Base-by-base conservation (phyloP, 169 alveolate species). In the Blepharisma undulans region DNA sequence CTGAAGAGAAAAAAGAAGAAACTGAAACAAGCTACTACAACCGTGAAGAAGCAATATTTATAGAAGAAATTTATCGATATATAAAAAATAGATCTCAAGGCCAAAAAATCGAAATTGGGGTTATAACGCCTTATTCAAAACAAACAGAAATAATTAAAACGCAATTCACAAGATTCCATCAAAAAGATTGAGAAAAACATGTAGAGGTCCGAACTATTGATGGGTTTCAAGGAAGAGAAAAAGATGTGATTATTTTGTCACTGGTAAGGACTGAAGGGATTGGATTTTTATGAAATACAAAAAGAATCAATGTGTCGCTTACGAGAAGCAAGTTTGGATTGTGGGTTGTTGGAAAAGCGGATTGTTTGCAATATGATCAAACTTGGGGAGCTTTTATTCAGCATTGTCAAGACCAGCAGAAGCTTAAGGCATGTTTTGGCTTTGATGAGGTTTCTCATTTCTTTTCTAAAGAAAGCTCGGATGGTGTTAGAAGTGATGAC, bases 121-220 rank as follows among this genome's bases (percentile, higher is more conserved):
- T 98, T 59, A 97, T 98, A 48, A 98, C 99, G 18, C 99, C 99
- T 33, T 98, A 98, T 92, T 98, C 98, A 93, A 99, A 99, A 8
- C 98, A 98, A 95, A 94, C 98, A 91, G 97, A 96, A 36, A 97
- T 87, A 90, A 96, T 95, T 32, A 92, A 89, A 2, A 93, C 95
- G 86, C 92, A 95, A 78, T 72, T 87, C 27, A 74, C 80, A 8
- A 48, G 66, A 48, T 48, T 48, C 14, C 66, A 48, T 48, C 12
- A 74, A 4, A 95, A 96, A 92, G 96, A 96, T 22, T 22, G 48
- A 18, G 48, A 25, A 4, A 29, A 74, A 18, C 80, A 74, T 29
- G 7, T 74, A 74, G 98, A 97, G 94, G 97, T 97, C 1, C 93
- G 97, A 10, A 92, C 96, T 3, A 97, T 95, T 10, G 97, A 95